Conservation (phyloP, 2,329 filamentous ascomycete genomes). For the Ophiocordyceps sinensis region DNA sequence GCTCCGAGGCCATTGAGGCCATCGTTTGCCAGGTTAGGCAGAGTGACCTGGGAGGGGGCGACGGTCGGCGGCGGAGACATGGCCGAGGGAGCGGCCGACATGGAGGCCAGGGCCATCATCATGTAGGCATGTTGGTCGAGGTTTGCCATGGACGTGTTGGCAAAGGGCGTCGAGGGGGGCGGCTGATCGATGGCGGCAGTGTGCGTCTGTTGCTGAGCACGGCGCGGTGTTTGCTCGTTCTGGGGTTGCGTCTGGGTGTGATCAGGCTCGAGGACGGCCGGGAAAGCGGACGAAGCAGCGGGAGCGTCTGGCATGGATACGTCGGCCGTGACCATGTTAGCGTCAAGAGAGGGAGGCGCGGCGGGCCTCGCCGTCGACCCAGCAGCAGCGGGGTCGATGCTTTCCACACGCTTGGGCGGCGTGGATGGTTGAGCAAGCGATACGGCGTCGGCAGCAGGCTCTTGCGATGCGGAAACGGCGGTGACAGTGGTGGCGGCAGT, state of each 20-base stretch:
- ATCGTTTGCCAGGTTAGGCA: conserved; percentile 22
- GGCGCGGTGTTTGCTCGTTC: conserved; percentile 1
- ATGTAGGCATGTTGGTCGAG: conserved; percentile 25
- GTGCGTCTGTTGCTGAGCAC: conserved; percentile 5
- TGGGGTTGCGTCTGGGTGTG: conserved; percentile 2
- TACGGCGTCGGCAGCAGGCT: not conserved
- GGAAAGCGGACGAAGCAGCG: not conserved
- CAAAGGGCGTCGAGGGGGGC: conserved; percentile 19
- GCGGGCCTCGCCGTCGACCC: not conserved
- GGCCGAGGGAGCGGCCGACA: conserved; percentile 19
- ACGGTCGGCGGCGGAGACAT: conserved; percentile 29
- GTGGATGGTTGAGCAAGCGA: conserved; percentile 2
- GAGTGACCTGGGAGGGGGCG: conserved; percentile 29
- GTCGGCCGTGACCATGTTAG: conserved; percentile 3
- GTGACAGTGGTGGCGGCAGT: not conserved
- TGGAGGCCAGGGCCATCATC: conserved; percentile 30
- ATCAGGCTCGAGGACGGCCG: conserved; percentile 1
- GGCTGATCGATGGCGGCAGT: conserved; percentile 10
- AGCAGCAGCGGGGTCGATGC: not conserved
- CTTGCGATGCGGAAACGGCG: not conserved
- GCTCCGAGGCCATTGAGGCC: conserved; percentile 13
- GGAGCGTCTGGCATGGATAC: conserved; percentile 8
- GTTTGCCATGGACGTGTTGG: conserved; percentile 15
- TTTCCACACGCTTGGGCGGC: conserved; percentile 2
- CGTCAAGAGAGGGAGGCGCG: not conserved